These are phyloP conservation scores for Fraxinus excelsior DNA, from an alignment of 257 asterid species.

Conservation along the genomic window DNA sequence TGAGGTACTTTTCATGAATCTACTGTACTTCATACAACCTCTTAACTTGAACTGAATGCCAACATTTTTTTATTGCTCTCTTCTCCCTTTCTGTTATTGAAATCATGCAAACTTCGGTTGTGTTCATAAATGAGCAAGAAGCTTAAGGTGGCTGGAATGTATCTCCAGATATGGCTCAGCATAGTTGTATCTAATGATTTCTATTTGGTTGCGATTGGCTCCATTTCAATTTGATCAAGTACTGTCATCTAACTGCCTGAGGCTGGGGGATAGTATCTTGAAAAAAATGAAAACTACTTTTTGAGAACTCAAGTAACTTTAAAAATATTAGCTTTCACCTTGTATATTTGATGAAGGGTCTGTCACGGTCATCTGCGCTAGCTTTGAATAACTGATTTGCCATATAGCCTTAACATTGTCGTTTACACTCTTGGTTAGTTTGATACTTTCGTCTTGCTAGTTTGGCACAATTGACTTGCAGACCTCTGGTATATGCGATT, in stretches of 20 bases:
- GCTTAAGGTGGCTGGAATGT: not conserved
- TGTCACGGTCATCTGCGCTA: not conserved
- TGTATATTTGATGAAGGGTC: not conserved
- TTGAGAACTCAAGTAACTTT: too few relatives aligned
- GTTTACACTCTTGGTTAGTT: not conserved
- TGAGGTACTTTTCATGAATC: slow-evolving; percentile 48
- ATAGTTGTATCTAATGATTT: not conserved
- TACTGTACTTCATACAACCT: slow-evolving; percentile 14
- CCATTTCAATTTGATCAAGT: not conserved
- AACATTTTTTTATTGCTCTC: not conserved
- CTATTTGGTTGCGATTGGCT: not conserved
- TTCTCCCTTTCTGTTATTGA: not conserved
- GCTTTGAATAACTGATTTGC: not conserved
- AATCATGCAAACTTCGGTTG: not conserved
- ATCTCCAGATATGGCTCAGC: not conserved
- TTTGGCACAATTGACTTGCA: not conserved
- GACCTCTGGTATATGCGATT: not conserved
- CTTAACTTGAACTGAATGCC: not conserved
- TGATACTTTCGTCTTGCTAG: not conserved
- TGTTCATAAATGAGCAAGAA: not conserved
- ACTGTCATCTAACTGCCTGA: not conserved
- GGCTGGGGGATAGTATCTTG: not conserved
- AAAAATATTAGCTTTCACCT: not conserved
- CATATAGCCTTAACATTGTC: not conserved
- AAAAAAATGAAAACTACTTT: too few relatives aligned